Evolutionary conservation across 371 early-diverging fungal genomes (phyloP), one percentile per base, ranked within the genome.

Genomic region (Mucor lusitanicus): DNA sequence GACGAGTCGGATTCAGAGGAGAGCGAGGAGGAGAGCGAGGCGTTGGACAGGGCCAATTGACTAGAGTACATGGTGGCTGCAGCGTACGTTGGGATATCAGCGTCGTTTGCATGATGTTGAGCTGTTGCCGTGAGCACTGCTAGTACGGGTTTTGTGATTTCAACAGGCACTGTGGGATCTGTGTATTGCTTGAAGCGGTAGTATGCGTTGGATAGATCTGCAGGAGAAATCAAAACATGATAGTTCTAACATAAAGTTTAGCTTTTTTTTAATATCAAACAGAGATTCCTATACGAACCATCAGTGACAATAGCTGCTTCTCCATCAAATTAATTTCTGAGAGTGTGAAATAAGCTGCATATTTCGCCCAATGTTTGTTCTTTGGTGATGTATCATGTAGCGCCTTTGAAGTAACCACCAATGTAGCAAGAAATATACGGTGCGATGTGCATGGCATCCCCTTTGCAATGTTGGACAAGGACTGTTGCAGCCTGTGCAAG

Each of bases 291-390:
- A 35, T 53, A 35, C 23, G 7, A 33, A 76, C 90, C 68, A 94
- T 80, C 54, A 93, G 69, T 13, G 83, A 79, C 50, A 94, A 81
- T 37, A 94, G 70, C 71, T 93, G 93, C 65, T 88, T 88, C 70
- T 94, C 94, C 91, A 92, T 92, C 21, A 91, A 71, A 54, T 92
- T 93, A 46, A 94, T 87, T 73, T 94, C 93, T 13, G 86, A 78
- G 6, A 91, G 79, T 1, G 91, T 87, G 71, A 91, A 93, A 53
- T 90, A 78, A 0, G 77, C 72, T 3, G 90, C 87, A 72, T 88
- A 89, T 32, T 80, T 80, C n/a, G 91, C 90, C 93, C 93, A 94
- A 69, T 90, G 86, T 64, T 87, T 88, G 80, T 93, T 94, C 74
- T 89, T 92, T 19, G 92, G 92, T 17, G 90, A 88, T 6, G 89